Evolutionary conservation across 2,329 filamentous ascomycete genomes (phyloP), one percentile per base, ranked within the genome.

Genomic region (Juglanconis juglandina): DNA sequence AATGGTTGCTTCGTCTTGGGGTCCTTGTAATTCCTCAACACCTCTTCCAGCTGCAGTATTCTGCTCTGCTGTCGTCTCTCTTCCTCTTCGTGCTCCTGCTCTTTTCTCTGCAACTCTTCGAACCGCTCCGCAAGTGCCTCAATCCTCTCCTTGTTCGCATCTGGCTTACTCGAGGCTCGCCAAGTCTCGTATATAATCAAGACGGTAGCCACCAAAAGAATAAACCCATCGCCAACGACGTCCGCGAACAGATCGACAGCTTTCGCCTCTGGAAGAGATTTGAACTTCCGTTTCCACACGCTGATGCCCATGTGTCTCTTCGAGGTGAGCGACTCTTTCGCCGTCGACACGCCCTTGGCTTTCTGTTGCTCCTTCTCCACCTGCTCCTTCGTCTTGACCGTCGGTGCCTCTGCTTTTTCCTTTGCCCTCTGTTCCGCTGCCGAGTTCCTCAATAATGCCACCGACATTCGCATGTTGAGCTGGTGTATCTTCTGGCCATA

Each of bases 191-290:
- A 88, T 41, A 87, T 72, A 59, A 88, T 80, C 53, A 88, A 70
- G 24, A 72, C 78, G 13, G 77, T 75, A 6, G 84, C 86, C 33
- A 88, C 84, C 5, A 78, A 68, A 24, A 88, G 77, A 62, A 88
- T 87, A 68, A 88, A 88, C 14, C 76, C 74, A 65, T 88, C 86
- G 46, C 86, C 86, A 53, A 85, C 75, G 14, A 88, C 85, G 67
- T 88, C 86, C 47, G 86, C 86, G 66, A 88, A 88, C 7, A 88
- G 73, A 67, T 88, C 85, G 10, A 88, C 86, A 8, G 86, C 86
- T 72, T 88, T 88, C 14, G 72, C 77, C 68, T 88, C 86, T 9
- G 86, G 84, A n/a, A 88, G 73, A 6, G 85, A 72, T 55, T 86
- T 76, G 68, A 88, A 88, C 68, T 83, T 85, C 61, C 86, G 81